Evolutionary conservation across 371 early-diverging fungal genomes (phyloP).

Genomic region (Mucor irregularis): DNA sequence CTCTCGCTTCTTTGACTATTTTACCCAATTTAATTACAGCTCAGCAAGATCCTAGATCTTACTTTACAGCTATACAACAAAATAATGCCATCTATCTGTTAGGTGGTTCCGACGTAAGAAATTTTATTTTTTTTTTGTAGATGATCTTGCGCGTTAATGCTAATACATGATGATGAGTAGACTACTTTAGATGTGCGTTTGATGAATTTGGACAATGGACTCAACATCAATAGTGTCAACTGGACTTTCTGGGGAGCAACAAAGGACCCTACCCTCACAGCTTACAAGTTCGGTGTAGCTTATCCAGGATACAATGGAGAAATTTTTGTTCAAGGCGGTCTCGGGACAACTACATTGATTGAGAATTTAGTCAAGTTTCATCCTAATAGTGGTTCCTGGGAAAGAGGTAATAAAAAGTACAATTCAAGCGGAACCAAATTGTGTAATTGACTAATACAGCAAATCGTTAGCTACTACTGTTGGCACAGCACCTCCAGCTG

Average conservation of each 20-base stretch:
- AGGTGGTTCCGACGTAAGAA: slow-evolving; percentile 31
- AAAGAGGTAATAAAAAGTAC: slow-evolving; percentile 1
- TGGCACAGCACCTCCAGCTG: slow-evolving; percentile 11
- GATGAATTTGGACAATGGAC: slow-evolving; percentile 26
- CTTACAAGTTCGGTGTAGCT: slow-evolving; percentile 38
- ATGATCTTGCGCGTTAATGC: neutral
- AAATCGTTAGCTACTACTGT: neutral
- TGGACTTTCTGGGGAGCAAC: slow-evolving; percentile 17
- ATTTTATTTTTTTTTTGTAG: neutral
- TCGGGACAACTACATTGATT: slow-evolving; percentile 12
- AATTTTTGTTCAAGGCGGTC: slow-evolving; percentile 32
- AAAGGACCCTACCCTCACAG: neutral
- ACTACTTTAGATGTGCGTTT: slow-evolving; percentile 24
- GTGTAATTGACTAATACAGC: too few relatives aligned
- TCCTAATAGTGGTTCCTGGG: slow-evolving; percentile 13
- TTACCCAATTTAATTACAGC: slow-evolving; percentile 2
- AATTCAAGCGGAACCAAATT: too few relatives aligned
- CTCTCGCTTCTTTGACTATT: slow-evolving; percentile 2
- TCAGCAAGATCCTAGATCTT: slow-evolving; percentile 10
- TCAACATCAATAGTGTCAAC: slow-evolving; percentile 16
- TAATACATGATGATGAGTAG: slow-evolving; percentile 8
- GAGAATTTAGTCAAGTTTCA: slow-evolving; percentile 26
- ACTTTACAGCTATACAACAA: slow-evolving; percentile 13
- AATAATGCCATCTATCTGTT: slow-evolving; percentile 16
- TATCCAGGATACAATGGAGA: slow-evolving; percentile 16